Base-by-base conservation (phyloP, 306 rosid species). In the Trifolium dubium region DNA sequence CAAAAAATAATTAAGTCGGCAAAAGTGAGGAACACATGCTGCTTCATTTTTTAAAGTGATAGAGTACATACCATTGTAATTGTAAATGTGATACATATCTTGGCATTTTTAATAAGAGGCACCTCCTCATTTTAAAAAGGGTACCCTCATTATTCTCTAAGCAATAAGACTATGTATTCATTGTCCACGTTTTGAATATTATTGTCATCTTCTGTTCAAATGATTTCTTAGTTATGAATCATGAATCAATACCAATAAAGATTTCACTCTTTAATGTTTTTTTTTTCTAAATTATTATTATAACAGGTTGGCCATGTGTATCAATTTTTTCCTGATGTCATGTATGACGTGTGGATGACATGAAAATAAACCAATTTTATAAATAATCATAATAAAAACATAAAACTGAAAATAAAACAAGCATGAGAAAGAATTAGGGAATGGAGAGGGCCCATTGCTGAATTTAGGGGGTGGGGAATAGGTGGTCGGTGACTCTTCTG, bases 401-500 rank as follows among this genome's bases (percentile, higher is more conserved):
- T 13, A 47, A 14, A 14, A 55, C 0, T 15, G 14, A 18, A 23
- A 56, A 49, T 10, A 46, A 28, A 49, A 49, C 17, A 63, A 32
- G 62, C 3, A 8, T 4, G 65, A 34, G 72, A 59, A 77, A 89
- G 82, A 73, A 87, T 90, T 79, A 74, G 29, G 23, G 37, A 18
- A 18, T 18, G 23, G 60, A 11, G 85, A 73, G 86, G 97, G 74
- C 5, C 88, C 76, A 1, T 5, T 30, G 61, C 74, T 79, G 88
- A 83, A 72, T 81, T 68, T 74, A 61, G 37, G 31, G 31, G 75
- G 65, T 60, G 61, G 4, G 8, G 64, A 68, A 15, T 56, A 29
- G 47, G 69, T 23, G 87, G 89, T 86, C 71, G 77, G 84, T 73
- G 78, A 71, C 81, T 44, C 72, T 75, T 83, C 69, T 43, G 84